Base-by-base conservation (phyloP, 345 rosid species). In the Litchi chinensis region DNA sequence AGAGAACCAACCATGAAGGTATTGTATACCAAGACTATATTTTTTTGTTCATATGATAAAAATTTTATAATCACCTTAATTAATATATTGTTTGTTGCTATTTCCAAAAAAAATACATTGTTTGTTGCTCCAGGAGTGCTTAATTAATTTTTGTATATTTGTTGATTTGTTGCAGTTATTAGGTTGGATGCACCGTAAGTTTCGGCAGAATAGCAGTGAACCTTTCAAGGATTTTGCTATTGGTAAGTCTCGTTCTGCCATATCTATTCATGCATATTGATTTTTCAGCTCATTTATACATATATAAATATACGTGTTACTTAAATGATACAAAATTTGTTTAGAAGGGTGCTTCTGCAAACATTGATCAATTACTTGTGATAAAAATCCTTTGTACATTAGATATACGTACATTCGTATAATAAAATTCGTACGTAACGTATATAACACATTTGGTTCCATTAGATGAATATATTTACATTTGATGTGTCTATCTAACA, bases 141-240 rank as follows among this genome's bases (percentile, higher is more conserved):
- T 8, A 24, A 11, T 56, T 64, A 54, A 60, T 67, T 5, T 71
- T 40, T 65, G 3, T 78, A 57, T 39, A 44, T 66, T 77, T 73
- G 57, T 64, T 46, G 6, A 46, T 46, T 77, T 77, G 78, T 68
- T 83, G 90, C 86, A 93, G 95, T 86, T 93, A 79, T 88, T 90
- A 43, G 93, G 91, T 75, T 93, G 97, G 97, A 91, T 93, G 97
- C 95, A 93, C 80, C 90, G 97, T 0, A 93, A 93, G 85, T 86
- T 91, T 63, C 87, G 95, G 76, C 95, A 90, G 69, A 86, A 84
- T 70, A 85, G 89, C 79, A 75, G 83, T 59, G 95, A 91, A 73
- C 86, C 86, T 8, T 76, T 85, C 74, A 91, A 85, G 82, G 97
- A 93, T 81, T 87, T 87, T 67, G 83, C 82, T 67, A 77, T 87